Conservation (phyloP, 2,329 filamentous ascomycete genomes). For the Arthrinium phaeospermum region DNA sequence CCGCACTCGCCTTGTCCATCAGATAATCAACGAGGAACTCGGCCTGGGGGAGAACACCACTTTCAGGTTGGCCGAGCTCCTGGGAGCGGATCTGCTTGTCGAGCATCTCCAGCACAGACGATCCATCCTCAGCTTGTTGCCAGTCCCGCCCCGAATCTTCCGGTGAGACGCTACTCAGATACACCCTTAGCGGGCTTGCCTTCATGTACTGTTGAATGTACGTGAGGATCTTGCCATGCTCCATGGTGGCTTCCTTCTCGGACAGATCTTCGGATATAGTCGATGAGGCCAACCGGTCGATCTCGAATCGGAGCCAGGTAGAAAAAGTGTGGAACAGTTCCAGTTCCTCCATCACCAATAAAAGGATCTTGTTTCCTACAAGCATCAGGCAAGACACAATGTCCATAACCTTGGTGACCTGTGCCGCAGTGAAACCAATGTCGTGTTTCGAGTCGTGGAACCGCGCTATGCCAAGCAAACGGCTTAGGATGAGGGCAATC, state of each 20-base stretch:
- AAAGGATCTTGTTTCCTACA: conserved; percentile 74
- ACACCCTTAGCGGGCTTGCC: conserved; percentile 68
- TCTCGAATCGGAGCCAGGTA: conserved; percentile 81
- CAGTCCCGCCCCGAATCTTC: conserved; percentile 58
- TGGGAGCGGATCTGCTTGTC: conserved; percentile 54
- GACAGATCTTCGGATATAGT: conserved; percentile 73
- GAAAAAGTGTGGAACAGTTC: conserved; percentile 80
- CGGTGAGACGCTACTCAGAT: conserved; percentile 57
- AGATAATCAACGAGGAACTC: conserved; percentile 68
- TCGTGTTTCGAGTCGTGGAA: conserved; percentile 73
- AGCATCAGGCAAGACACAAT: conserved; percentile 77
- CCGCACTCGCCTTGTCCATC: conserved; percentile 59
- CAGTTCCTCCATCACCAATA: conserved; percentile 76
- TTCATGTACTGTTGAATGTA: conserved; percentile 78
- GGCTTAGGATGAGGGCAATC: conserved; percentile 78
- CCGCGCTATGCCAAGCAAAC: conserved; percentile 81
- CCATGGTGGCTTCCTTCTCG: conserved; percentile 78
- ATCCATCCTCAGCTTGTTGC: conserved; percentile 49
- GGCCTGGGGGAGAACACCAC: conserved; percentile 63
- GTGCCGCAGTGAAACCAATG: conserved; percentile 68
- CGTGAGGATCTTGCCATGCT: conserved; percentile 72
- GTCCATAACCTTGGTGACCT: conserved; percentile 71
- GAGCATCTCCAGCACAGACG: conserved; percentile 54
- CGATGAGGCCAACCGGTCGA: conserved; percentile 74
- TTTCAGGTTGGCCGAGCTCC: conserved; percentile 51